A percentile compares a stretch with the other conserved stretches of the same genome.
phyloP scores from a whole-genome alignment of 2,329 filamentous ascomycete genomes.

The Cytospora mali region DNA sequence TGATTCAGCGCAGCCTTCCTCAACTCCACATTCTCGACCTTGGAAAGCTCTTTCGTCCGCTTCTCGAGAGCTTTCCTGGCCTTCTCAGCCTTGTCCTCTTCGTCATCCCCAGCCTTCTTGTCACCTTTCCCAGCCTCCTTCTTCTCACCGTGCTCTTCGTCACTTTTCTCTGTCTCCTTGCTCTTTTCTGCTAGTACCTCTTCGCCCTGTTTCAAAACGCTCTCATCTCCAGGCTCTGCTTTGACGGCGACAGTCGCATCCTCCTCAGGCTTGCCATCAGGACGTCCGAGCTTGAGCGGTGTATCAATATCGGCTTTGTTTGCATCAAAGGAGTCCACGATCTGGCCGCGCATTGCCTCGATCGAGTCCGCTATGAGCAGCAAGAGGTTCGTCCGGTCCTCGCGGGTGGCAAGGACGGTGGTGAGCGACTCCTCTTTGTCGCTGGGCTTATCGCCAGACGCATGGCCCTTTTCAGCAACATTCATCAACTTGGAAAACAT shows the following conservation, averaged over 20 bases:
- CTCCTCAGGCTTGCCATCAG: conserved; percentile 1
- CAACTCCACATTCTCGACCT: conserved; percentile 40
- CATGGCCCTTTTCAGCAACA: conserved; percentile 21
- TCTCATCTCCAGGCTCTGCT: neutral
- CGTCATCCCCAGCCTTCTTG: conserved; percentile 25
- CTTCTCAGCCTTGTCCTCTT: conserved; percentile 2
- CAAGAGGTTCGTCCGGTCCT: conserved; percentile 29
- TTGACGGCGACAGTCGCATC: conserved; percentile 4
- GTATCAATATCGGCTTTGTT: conserved; percentile 17
- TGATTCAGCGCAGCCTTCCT: conserved; percentile 62
- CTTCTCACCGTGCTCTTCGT: conserved; percentile 4
- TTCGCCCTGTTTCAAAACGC: neutral
- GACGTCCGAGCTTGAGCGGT: conserved; percentile 14
- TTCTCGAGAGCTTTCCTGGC: conserved; percentile 23
- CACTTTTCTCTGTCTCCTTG: neutral
- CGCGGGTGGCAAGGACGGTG: conserved; percentile 30
- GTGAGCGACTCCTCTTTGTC: conserved; percentile 29
- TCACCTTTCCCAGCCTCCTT: neutral
- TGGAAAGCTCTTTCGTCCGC: conserved; percentile 29
- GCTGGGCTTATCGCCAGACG: neutral
- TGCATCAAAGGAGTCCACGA: conserved; percentile 28
- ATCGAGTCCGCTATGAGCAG: conserved; percentile 28
- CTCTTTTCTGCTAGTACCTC: neutral
- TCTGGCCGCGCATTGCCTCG: conserved; percentile 29
- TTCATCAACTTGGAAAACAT: conserved; percentile 28